These are phyloP conservation scores for Rhodocollybia butyracea DNA, from an alignment of 768 basidiomycete species.

Conservation along the genomic window DNA sequence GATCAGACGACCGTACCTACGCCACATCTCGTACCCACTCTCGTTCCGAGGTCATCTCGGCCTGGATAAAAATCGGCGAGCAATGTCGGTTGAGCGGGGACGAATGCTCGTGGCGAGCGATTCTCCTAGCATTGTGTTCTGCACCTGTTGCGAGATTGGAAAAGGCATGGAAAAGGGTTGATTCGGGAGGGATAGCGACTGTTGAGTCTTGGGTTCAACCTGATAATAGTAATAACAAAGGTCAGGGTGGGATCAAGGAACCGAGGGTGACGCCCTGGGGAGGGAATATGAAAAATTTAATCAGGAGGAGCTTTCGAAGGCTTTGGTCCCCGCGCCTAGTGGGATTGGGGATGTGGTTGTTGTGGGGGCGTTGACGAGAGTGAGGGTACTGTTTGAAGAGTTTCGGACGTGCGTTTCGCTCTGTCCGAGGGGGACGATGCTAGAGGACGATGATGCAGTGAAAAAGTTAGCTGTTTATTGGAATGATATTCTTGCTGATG, in stretches of 20 bases:
- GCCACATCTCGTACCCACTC: slow-evolving; percentile 59
- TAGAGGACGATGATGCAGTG: slow-evolving; percentile 36
- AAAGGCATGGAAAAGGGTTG: slow-evolving; percentile 79
- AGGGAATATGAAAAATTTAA: slow-evolving; percentile 47
- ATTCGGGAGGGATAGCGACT: slow-evolving; percentile 49
- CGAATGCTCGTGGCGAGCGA: slow-evolving; percentile 77
- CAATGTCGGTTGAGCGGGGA: slow-evolving; percentile 70
- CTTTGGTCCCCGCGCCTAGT: slow-evolving; percentile 30
- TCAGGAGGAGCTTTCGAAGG: slow-evolving; percentile 47
- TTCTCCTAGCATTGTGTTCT: slow-evolving; percentile 66
- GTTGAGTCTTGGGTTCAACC: slow-evolving; percentile 69
- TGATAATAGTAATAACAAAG: slow-evolving; percentile 19
- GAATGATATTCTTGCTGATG: slow-evolving; percentile 43
- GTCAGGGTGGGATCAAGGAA: slow-evolving; percentile 30
- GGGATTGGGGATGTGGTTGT: slow-evolving; percentile 47
- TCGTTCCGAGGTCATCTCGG: slow-evolving; percentile 67
- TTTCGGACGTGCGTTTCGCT: slow-evolving; percentile 48
- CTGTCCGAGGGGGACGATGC: slow-evolving; percentile 42
- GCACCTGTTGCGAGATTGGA: slow-evolving; percentile 72
- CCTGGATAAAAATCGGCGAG: slow-evolving; percentile 75
- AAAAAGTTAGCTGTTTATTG: slow-evolving; percentile 54
- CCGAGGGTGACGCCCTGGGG: slow-evolving; percentile 68
- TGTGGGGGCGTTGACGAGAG: slow-evolving; percentile 36
- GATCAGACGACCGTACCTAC: slow-evolving; percentile 29
- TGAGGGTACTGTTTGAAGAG: slow-evolving; percentile 47